Evolutionary conservation across 164 flowering plant species (phyloP).

Genomic region (Houttuynia cordata): DNA sequence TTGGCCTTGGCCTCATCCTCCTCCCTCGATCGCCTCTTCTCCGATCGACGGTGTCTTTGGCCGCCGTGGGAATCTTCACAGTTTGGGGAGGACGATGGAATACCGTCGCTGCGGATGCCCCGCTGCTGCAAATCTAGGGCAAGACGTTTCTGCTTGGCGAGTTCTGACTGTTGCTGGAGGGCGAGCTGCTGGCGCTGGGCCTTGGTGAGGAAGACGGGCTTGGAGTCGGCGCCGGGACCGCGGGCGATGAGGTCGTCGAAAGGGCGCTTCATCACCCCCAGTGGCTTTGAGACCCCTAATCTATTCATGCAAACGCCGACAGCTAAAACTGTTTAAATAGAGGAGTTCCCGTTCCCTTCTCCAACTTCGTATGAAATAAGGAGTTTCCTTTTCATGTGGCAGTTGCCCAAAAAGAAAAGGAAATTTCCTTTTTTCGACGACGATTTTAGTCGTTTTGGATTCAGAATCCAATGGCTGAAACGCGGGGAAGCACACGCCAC

Average conservation of each 20-base stretch:
- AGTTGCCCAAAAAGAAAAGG: too few relatives aligned
- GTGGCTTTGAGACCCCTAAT: too few relatives aligned
- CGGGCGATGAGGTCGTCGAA: conserved; percentile 9
- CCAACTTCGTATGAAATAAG: too few relatives aligned
- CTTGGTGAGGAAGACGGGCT: conserved; percentile 64
- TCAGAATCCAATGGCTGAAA: too few relatives aligned
- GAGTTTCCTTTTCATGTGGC: too few relatives aligned
- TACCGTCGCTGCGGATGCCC: conserved; percentile 6
- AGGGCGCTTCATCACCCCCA: conserved; percentile 22
- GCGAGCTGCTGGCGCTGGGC: conserved; percentile 69
- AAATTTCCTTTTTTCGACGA: too few relatives aligned
- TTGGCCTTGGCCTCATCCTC: conserved; percentile 41
- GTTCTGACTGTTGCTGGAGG: conserved; percentile 43
- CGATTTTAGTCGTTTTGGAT: too few relatives aligned
- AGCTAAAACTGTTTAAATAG: too few relatives aligned
- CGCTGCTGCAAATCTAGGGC: conserved; percentile 8
- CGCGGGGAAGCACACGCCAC: too few relatives aligned
- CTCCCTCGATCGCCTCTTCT: conserved; percentile 14
- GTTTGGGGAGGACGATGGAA: conserved; percentile 3
- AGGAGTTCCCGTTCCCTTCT: too few relatives aligned
- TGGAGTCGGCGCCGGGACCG: background rate
- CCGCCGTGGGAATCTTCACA: conserved; percentile 11
- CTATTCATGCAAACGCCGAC: too few relatives aligned
- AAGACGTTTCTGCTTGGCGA: conserved; percentile 25
- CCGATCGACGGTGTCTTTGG: conserved; percentile 23